Conservation (phyloP, 2,329 filamentous ascomycete species). For the Talaromyces atroroseus region DNA sequence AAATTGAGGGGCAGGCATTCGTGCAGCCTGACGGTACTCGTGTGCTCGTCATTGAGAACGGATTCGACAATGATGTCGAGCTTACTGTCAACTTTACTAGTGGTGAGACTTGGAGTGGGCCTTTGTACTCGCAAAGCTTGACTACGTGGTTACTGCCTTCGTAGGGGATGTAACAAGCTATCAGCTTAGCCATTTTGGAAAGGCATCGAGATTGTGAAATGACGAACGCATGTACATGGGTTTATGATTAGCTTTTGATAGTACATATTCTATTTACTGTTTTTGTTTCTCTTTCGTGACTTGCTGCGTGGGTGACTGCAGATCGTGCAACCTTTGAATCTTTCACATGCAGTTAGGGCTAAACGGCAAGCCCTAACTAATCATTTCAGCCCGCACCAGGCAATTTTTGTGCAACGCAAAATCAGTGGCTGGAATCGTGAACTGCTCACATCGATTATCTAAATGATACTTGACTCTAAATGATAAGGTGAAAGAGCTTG, state of each 20-base stretch:
- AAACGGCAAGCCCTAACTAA: not conserved
- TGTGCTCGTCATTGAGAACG: conserved; percentile 46
- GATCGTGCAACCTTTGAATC: no score
- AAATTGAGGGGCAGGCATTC: conserved; percentile 43
- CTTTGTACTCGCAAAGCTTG: conserved; percentile 24
- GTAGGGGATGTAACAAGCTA: not conserved
- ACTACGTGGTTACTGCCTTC: conserved; percentile 26
- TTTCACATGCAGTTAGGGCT: not conserved
- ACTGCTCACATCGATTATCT: not conserved
- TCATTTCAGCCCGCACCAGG: not conserved
- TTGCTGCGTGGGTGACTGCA: no score
- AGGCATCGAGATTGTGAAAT: no score
- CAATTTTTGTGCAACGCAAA: not conserved
- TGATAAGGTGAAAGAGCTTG: no score
- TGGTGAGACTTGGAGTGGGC: conserved; percentile 25
- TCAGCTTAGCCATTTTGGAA: no score
- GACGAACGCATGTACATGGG: no score
- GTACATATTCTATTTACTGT: no score
- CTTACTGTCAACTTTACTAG: conserved; percentile 25
- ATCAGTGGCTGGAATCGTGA: not conserved
- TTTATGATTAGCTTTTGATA: no score
- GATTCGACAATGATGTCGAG: conserved; percentile 43
- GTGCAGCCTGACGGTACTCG: conserved; percentile 44
- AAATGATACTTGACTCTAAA: not conserved
- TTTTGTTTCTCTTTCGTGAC: no score